A percentile compares a stretch with the other conserved stretches of the same genome.
phyloP scores from a whole-genome alignment of 306 rosid genomes.

The Pyrus pyrifolia region DNA sequence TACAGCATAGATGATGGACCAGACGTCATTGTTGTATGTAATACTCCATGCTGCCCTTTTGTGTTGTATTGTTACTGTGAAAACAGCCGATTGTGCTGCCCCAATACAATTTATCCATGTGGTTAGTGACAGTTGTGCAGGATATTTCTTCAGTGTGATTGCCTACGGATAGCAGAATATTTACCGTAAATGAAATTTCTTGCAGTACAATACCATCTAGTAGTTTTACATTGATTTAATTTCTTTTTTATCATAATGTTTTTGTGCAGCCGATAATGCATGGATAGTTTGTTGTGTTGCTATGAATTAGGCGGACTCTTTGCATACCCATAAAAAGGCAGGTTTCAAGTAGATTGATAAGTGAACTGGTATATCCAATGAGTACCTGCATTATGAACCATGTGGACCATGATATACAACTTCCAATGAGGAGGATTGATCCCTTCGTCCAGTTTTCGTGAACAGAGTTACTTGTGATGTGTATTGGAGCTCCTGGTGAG shows the following conservation, averaged over 20 bases:
- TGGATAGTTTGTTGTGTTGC: neutral
- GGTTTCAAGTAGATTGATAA: neutral
- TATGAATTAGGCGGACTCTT: neutral
- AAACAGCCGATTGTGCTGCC: constrained; percentile 35
- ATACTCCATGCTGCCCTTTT: constrained; percentile 24
- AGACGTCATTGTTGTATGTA: constrained; percentile 21
- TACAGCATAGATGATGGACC: constrained; percentile 24
- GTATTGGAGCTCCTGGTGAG: constrained; percentile 18
- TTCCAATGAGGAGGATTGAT: constrained; percentile 28
- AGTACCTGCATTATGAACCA: constrained; percentile 46
- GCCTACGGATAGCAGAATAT: constrained; percentile 16
- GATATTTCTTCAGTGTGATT: constrained; percentile 34
- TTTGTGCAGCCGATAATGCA: neutral
- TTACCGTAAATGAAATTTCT: neutral
- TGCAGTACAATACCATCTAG: neutral
- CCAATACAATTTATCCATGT: constrained; percentile 34
- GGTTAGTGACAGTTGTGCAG: constrained; percentile 41
- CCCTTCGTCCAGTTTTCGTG: constrained; percentile 40
- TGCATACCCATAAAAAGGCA: neutral
- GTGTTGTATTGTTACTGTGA: constrained; percentile 19
- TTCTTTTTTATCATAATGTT: neutral
- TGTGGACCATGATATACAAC: constrained; percentile 42
- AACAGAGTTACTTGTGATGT: constrained; percentile 9
- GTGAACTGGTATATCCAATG: neutral
- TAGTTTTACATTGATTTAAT: neutral